phyloP scores from a whole-genome alignment of 1,284 basidiomycete genomes.

The Microbotryomycetes sp. region DNA sequence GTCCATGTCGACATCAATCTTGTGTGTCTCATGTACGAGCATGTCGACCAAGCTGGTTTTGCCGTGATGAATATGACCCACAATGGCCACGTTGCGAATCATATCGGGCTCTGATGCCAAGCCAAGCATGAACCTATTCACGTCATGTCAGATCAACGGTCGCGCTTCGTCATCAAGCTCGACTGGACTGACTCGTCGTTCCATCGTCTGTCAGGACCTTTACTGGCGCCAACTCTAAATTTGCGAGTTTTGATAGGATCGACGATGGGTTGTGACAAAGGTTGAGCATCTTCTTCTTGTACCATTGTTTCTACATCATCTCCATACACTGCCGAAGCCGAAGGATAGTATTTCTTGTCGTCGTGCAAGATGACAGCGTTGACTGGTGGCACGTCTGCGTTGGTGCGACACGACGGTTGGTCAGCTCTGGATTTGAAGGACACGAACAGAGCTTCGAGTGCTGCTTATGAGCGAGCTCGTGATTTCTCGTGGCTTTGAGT shows the following conservation, averaged over 20 bases:
- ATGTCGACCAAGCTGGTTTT: slow-evolving; percentile 96
- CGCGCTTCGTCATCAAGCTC: background rate
- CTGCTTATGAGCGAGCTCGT: too few relatives aligned
- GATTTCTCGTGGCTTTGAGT: background rate
- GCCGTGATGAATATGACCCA: slow-evolving; percentile 94
- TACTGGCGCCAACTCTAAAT: slow-evolving; percentile 62
- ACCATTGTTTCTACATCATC: slow-evolving; percentile 91
- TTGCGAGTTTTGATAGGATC: slow-evolving; percentile 88
- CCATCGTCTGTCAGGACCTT: slow-evolving; percentile 86
- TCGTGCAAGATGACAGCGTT: slow-evolving; percentile 56
- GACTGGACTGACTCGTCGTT: slow-evolving; percentile 70
- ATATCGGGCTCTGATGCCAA: slow-evolving; percentile 89
- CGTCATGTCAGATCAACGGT: background rate
- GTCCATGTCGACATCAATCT: slow-evolving; percentile 85
- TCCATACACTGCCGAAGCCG: slow-evolving; percentile 86
- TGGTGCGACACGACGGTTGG: background rate
- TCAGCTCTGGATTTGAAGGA: background rate
- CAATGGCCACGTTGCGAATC: slow-evolving; percentile 89
- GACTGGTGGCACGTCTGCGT: slow-evolving; percentile 22
- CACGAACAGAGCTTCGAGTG: too few relatives aligned
- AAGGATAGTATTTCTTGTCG: slow-evolving; percentile 97
- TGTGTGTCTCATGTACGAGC: slow-evolving; percentile 94
- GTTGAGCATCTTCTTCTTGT: slow-evolving; percentile 97
- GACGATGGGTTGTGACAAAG: slow-evolving; percentile 88
- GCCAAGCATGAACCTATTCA: slow-evolving; percentile 74